Conservation (phyloP, 2,329 filamentous ascomycete genomes). For the Seiridium cupressi region DNA sequence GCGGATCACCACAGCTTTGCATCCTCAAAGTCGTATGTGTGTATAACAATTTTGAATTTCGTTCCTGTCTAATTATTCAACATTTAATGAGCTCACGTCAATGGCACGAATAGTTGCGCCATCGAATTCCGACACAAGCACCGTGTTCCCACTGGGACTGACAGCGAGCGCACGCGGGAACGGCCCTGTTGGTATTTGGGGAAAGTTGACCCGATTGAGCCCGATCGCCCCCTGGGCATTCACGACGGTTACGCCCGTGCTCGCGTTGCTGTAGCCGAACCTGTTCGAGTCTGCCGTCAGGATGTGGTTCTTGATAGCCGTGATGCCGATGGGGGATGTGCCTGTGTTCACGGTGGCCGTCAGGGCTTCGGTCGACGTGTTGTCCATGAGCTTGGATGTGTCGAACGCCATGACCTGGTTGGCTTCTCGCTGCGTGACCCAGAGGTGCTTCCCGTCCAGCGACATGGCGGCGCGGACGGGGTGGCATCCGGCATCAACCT, state of each 20-base stretch:
- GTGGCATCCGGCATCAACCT: constrained; percentile 2
- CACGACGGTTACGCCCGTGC: neutral
- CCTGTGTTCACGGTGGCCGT: constrained; percentile 3
- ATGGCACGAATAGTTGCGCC: neutral
- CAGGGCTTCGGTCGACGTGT: neutral
- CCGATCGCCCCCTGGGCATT: neutral
- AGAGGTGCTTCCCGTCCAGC: neutral
- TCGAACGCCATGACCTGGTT: constrained; percentile 3
- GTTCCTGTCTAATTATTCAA: neutral
- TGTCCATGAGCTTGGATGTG: constrained; percentile 1
- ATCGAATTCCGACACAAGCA: constrained; percentile 5
- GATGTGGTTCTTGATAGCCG: neutral
- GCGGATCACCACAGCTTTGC: no score
- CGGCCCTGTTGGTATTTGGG: neutral
- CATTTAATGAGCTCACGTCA: neutral
- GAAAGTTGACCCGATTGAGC: neutral
- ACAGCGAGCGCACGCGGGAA: constrained; percentile 3
- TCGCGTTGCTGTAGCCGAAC: constrained; percentile 5
- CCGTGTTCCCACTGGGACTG: neutral
- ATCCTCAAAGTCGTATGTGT: no score
- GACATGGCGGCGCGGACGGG: neutral
- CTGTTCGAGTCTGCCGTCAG: constrained; percentile 6
- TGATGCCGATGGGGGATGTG: constrained; percentile 4
- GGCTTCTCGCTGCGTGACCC: constrained; percentile 1
- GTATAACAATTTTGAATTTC: no score